Conservation (phyloP, 805 yeast species). For the Wickerhamomyces chambardii region DNA sequence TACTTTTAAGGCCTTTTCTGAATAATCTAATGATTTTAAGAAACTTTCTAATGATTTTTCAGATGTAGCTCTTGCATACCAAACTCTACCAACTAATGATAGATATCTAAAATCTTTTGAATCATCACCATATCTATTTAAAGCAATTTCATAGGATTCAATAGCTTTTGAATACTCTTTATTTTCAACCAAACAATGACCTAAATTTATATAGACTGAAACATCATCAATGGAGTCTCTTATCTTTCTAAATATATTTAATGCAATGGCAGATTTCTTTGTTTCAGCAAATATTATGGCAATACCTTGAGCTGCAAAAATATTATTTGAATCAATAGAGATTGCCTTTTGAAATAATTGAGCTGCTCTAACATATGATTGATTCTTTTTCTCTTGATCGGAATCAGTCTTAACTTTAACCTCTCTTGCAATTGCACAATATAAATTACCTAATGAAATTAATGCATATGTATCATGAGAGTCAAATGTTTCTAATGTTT, state of each 20-base stretch:
- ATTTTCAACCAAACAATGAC: conserved; percentile 78
- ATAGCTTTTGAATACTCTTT: conserved; percentile 80
- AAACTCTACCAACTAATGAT: conserved; percentile 76
- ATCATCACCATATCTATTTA: conserved; percentile 49
- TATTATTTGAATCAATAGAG: conserved; percentile 73
- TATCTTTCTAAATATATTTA: conserved; percentile 80
- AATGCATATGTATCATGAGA: conserved; percentile 88
- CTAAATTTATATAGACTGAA: conserved; percentile 76
- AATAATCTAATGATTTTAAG: conserved; percentile 51
- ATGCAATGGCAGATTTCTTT: conserved; percentile 63
- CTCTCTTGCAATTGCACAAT: conserved; percentile 76
- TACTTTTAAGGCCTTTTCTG: conserved; percentile 43
- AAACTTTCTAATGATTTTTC: conserved; percentile 60
- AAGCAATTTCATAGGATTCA: conserved; percentile 80
- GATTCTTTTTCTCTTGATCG: conserved; percentile 52
- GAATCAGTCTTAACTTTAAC: conserved; percentile 36
- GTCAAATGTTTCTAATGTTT: conserved; percentile 72
- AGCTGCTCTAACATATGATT: conserved; percentile 81
- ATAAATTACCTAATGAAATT: conserved; percentile 83
- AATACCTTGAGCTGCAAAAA: conserved; percentile 96
- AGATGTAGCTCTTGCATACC: conserved; percentile 69
- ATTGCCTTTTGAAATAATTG: conserved; percentile 87
- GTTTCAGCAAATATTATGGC: conserved; percentile 90
- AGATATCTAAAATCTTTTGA: conserved; percentile 57
- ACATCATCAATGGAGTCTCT: conserved; percentile 85